phyloP scores from a whole-genome alignment of 192 early-diverging fungal genomes.

The Diversispora epigaea region DNA sequence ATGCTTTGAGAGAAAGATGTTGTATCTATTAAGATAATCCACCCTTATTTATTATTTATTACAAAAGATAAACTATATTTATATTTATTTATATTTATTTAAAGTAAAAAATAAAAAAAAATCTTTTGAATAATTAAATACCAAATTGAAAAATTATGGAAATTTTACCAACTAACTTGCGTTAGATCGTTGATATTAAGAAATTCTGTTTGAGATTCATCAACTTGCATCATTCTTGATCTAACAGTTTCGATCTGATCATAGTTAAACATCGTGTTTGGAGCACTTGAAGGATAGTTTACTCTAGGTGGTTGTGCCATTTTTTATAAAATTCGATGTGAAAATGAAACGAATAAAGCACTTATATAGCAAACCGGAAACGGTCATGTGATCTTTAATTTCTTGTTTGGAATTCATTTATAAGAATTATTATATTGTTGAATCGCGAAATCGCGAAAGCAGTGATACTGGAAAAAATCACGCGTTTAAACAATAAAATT shows the following conservation, averaged over 20 bases:
- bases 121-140: not conserved
- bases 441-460: too few relatives aligned
- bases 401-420: too few relatives aligned
- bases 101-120: not conserved
- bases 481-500: too few relatives aligned
- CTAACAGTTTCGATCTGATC: slow-evolving; percentile 25
- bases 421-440: too few relatives aligned
- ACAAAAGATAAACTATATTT: not conserved
- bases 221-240: slow-evolving; percentile 12
- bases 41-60: slow-evolving; percentile 1
- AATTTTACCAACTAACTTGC: not conserved
- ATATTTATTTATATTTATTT: not conserved
- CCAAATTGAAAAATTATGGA: not conserved
- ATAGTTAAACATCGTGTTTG: not conserved
- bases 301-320: not conserved
- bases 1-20: slow-evolving; percentile 25
- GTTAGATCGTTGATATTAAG: not conserved
- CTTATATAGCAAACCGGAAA: too few relatives aligned
- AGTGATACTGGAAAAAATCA: too few relatives aligned
- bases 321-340: not conserved
- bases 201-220: slow-evolving; percentile 9
- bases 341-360: not conserved
- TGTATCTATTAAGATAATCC: slow-evolving; percentile 14
- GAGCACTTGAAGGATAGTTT: not conserved
- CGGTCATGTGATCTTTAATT: too few relatives aligned